Conservation (phyloP, 441 rosid genomes). For the Gossypium lobatum region DNA sequence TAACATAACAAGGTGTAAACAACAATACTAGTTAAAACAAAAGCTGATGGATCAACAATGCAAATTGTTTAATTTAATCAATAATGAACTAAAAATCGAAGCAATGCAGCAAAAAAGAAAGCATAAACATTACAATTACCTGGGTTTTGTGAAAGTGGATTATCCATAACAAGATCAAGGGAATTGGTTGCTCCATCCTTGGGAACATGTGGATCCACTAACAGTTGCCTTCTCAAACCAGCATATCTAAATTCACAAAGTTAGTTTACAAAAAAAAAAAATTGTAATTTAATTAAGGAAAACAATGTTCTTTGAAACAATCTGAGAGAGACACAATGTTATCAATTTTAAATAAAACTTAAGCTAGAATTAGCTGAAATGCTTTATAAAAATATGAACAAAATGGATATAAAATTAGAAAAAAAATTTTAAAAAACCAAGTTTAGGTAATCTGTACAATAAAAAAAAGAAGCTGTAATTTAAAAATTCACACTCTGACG, state of each 20-base stretch:
- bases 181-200: conserved; percentile 54
- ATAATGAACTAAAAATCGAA: background rate
- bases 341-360: background rate
- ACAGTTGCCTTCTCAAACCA: conserved; percentile 64
- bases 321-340: background rate
- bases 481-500: background rate
- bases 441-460: background rate
- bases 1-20: background rate
- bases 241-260: conserved; percentile 53
- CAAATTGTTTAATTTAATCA: background rate
- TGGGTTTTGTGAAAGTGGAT: conserved; percentile 90
- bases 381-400: background rate
- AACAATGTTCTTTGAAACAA: background rate
- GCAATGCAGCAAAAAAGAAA: background rate
- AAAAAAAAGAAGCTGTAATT: conserved; percentile 1
- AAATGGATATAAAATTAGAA: background rate
- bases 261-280: background rate
- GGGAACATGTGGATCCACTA: conserved; percentile 67
- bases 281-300: background rate
- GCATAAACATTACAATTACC: conserved; percentile 36
- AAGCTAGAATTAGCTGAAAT: conserved; percentile 10
- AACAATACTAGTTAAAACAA: background rate
- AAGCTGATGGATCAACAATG: background rate
- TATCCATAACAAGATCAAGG: conserved; percentile 64
- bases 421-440: background rate